These are phyloP conservation scores for Xylariaceae sp. DNA, from an alignment of 2,329 filamentous ascomycete species.

Conservation along the genomic window DNA sequence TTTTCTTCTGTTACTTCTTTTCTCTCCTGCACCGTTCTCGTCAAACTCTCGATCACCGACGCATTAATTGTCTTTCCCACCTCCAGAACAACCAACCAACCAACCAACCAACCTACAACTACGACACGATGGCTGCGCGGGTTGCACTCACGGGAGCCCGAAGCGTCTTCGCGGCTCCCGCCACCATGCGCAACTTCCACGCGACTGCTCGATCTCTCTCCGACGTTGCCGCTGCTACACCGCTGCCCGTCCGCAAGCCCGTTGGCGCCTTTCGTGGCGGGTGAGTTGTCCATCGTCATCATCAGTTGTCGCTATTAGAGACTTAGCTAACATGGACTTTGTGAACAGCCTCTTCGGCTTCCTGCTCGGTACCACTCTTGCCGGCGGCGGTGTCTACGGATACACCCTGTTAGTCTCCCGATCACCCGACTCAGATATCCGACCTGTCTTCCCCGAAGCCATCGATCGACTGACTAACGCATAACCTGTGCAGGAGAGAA, in stretches of 20 bases:
- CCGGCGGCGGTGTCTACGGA: slow-evolving; percentile 80
- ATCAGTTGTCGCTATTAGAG: background rate
- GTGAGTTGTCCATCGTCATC: slow-evolving; percentile 36
- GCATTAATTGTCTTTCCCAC: no score
- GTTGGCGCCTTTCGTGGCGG: slow-evolving; percentile 60
- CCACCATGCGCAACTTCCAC: slow-evolving; percentile 40
- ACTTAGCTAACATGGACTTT: background rate
- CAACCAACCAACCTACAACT: background rate
- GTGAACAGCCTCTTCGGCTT: slow-evolving; percentile 79
- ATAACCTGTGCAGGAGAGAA: slow-evolving; percentile 52
- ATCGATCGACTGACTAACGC: background rate
- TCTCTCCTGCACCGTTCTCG: no score
- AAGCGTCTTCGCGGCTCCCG: slow-evolving; percentile 31
- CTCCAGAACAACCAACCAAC: background rate
- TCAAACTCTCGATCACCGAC: no score
- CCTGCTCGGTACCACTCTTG: slow-evolving; percentile 75
- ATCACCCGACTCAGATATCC: background rate
- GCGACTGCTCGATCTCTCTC: slow-evolving; percentile 43
- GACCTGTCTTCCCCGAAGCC: background rate
- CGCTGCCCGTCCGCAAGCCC: slow-evolving; percentile 54
- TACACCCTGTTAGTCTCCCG: slow-evolving; percentile 61
- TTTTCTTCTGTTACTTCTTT: no score
- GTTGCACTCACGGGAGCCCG: slow-evolving; percentile 37
- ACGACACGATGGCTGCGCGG: slow-evolving; percentile 44
- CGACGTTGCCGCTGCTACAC: slow-evolving; percentile 38